Percentiles rank a stretch among this genome's conserved stretches.
Evolutionary conservation across 2,329 filamentous ascomycete species (phyloP).

Genomic region (Sclerotinia minor): DNA sequence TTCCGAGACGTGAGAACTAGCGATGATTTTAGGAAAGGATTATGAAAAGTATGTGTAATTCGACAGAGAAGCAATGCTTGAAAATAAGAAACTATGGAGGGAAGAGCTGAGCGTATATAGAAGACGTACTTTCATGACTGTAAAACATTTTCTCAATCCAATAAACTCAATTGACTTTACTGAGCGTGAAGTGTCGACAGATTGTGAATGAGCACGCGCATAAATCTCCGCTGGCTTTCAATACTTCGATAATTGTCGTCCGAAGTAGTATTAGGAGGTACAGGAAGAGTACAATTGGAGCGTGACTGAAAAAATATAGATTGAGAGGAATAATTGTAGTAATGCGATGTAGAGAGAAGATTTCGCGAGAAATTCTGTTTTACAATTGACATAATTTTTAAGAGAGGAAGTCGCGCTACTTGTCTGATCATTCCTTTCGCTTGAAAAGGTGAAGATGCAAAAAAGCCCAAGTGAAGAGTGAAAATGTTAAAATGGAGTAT

Average conservation of each 20-base stretch:
- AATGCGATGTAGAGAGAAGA: neutral
- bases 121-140: constrained; percentile 79
- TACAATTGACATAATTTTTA: neutral
- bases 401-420: neutral
- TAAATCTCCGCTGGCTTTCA: neutral
- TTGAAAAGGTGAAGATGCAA: constrained; percentile 8
- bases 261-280: neutral
- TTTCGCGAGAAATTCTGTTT: neutral
- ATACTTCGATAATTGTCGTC: neutral
- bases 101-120: neutral
- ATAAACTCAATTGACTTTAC: neutral
- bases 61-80: neutral
- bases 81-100: neutral
- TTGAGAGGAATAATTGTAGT: neutral
- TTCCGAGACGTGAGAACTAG: constrained; percentile 78
- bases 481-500: neutral
- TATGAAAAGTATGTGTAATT: neutral
- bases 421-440: neutral
- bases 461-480: neutral
- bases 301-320: neutral
- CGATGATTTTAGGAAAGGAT: neutral
- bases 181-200: neutral
- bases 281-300: neutral
- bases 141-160: constrained; percentile 71
- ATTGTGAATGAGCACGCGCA: neutral